Conservation (phyloP, 2,329 filamentous ascomycete genomes). For the Trichoderma sp. region DNA sequence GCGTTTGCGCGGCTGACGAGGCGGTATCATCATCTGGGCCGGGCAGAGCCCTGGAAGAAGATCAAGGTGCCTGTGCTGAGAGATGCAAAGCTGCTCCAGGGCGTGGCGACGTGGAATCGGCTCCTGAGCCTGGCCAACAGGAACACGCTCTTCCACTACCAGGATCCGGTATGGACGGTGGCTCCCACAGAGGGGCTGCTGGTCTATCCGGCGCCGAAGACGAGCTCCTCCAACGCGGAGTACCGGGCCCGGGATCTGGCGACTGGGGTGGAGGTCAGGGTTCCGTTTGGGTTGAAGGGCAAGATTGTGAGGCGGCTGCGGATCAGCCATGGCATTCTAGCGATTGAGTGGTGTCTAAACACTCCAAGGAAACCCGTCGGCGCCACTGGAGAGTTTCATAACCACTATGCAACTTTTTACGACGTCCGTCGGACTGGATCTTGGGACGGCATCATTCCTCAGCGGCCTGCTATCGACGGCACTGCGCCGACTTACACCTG, state of each 20-base stretch:
- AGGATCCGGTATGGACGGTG: constrained; percentile 57
- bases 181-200: constrained; percentile 55
- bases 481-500: constrained; percentile 34
- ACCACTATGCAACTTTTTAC: constrained; percentile 62
- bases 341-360: constrained; percentile 64
- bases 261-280: constrained; percentile 42
- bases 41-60: constrained; percentile 47
- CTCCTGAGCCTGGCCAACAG: constrained; percentile 46
- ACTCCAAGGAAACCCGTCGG: constrained; percentile 40
- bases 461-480: not conserved
- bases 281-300: constrained; percentile 53
- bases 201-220: constrained; percentile 48
- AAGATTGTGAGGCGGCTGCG: constrained; percentile 58
- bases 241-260: constrained; percentile 55
- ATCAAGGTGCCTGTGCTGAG: constrained; percentile 29
- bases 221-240: constrained; percentile 1
- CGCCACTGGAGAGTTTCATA: constrained; percentile 42
- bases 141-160: constrained; percentile 46
- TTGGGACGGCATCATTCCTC: constrained; percentile 7
- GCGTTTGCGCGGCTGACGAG: constrained; percentile 53
- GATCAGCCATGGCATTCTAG: constrained; percentile 54
- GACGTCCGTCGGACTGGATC: constrained; percentile 42
- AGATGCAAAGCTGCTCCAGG: constrained; percentile 33
- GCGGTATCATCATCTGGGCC: constrained; percentile 56
- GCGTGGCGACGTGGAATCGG: constrained; percentile 49